A percentile compares a stretch with the other conserved stretches of the same genome.
phyloP scores from a whole-genome alignment of 2,329 filamentous ascomycete genomes.

The Aspergillus sp. region DNA sequence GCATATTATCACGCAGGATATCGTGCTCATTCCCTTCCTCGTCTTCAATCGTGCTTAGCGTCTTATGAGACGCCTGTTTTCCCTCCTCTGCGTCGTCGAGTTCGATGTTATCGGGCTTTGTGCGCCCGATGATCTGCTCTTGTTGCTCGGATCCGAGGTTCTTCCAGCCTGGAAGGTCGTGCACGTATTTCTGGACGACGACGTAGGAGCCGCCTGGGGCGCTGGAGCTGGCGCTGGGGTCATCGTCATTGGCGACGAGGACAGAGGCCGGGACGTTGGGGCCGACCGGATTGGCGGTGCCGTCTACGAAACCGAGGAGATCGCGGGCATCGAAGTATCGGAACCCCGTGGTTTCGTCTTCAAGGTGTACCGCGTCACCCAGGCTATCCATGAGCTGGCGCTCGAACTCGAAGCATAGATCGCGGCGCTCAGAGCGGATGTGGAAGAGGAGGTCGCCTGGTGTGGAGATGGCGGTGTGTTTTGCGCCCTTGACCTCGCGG shows the following conservation, averaged over 20 bases:
- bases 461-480: slow-evolving; percentile 51
- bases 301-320: slow-evolving; percentile 57
- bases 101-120: slow-evolving; percentile 55
- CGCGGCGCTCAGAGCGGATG: slow-evolving; percentile 53
- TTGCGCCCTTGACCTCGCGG: slow-evolving; percentile 41
- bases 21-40: slow-evolving; percentile 47
- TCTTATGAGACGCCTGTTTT: slow-evolving; percentile 50
- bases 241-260: slow-evolving; percentile 38
- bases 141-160: slow-evolving; percentile 47
- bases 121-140: slow-evolving; percentile 54
- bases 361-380: slow-evolving; percentile 43
- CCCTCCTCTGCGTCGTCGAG: slow-evolving; percentile 46
- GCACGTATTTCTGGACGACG: slow-evolving; percentile 57
- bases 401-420: slow-evolving; percentile 57
- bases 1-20: slow-evolving; percentile 58
- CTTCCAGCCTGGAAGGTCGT: slow-evolving; percentile 48
- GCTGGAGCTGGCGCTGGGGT: slow-evolving; percentile 23
- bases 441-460: slow-evolving; percentile 56
- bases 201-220: slow-evolving; percentile 51
- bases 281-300: slow-evolving; percentile 55
- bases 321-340: slow-evolving; percentile 58
- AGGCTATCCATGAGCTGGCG: slow-evolving; percentile 49
- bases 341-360: slow-evolving; percentile 54
- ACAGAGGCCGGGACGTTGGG: slow-evolving; percentile 39
- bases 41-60: slow-evolving; percentile 50